phyloP scores from a whole-genome alignment of 2,329 filamentous ascomycete genomes.

The Fusarium decemcellulare region DNA sequence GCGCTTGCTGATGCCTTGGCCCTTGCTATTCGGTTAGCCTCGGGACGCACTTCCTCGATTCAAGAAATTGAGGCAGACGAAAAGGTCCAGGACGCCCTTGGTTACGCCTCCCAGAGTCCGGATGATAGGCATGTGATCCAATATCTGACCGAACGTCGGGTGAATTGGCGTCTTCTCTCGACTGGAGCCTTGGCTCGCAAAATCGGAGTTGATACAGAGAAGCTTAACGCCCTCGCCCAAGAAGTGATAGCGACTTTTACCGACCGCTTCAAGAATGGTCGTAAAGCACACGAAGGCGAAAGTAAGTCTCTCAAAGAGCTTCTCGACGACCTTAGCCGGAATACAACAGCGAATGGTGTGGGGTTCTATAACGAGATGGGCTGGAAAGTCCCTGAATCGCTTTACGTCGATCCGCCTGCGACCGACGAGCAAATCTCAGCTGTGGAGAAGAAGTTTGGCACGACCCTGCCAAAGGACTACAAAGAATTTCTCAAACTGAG shows the following conservation, averaged over 20 bases:
- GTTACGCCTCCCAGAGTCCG: conserved; percentile 6
- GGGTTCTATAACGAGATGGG: conserved; percentile 6
- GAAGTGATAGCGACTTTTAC: conserved; percentile 23
- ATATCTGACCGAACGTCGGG: conserved; percentile 12
- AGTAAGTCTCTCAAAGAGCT: conserved; percentile 22
- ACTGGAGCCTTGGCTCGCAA: conserved; percentile 29
- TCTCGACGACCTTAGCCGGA: conserved; percentile 19
- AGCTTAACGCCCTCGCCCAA: conserved; percentile 12
- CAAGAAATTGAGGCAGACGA: conserved; percentile 16
- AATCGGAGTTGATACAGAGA: conserved; percentile 23
- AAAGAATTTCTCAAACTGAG: conserved; percentile 38
- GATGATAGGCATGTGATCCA: conserved; percentile 1
- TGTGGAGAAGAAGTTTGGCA: conserved; percentile 25
- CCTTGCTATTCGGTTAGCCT: conserved; percentile 19
- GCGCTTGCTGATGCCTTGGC: conserved; percentile 17
- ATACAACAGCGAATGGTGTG: conserved; percentile 22
- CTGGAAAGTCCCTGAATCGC: conserved; percentile 21
- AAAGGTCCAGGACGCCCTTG: conserved; percentile 27
- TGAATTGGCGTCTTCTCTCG: conserved; percentile 25
- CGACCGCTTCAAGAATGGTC: conserved; percentile 23
- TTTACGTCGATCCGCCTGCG: conserved; percentile 31
- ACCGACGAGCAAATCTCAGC: conserved; percentile 32
- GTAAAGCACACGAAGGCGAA: conserved; percentile 17
- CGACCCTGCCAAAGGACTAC: conserved; percentile 28
- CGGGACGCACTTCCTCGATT: conserved; percentile 9